Percentiles rank a stretch among this genome's conserved stretches.
Evolutionary conservation across 1,284 basidiomycete genomes (phyloP).

Genomic region (Apiotrichum brassicae): DNA sequence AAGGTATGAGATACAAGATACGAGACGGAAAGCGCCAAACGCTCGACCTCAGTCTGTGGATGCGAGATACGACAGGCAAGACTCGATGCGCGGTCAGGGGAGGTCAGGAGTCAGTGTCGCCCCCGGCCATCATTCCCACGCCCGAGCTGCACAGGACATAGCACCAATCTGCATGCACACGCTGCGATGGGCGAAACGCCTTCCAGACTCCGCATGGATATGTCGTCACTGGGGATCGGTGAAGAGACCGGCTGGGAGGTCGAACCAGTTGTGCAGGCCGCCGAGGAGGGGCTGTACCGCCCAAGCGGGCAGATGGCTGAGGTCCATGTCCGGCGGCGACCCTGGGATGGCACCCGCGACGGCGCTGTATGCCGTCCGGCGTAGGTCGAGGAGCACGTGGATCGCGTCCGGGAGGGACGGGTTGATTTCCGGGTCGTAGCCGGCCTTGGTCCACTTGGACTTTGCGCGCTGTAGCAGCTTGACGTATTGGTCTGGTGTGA

Average conservation of each 20-base stretch:
- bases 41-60: too few species aligned
- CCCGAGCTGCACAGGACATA: too few species aligned
- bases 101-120: too few species aligned
- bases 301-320: conserved; percentile 41
- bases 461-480: conserved; percentile 44
- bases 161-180: not conserved
- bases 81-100: too few species aligned
- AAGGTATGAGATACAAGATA: too few species aligned
- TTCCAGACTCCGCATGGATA: not conserved
- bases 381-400: conserved; percentile 44
- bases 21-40: too few species aligned
- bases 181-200: not conserved
- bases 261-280: conserved; percentile 46
- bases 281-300: conserved; percentile 40
- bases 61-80: too few species aligned
- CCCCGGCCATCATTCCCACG: too few species aligned
- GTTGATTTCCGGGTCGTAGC: conserved; percentile 19
- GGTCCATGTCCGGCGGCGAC: conserved; percentile 32
- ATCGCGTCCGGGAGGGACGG: conserved; percentile 44
- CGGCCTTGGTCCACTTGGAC: conserved; percentile 34
- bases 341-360: conserved; percentile 31
- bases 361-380: conserved; percentile 43
- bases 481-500: conserved; percentile 40
- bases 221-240: not conserved
- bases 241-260: conserved; percentile 38